Evolutionary conservation across 768 basidiomycete genomes (phyloP).

Genomic region (Panus rudis): DNA sequence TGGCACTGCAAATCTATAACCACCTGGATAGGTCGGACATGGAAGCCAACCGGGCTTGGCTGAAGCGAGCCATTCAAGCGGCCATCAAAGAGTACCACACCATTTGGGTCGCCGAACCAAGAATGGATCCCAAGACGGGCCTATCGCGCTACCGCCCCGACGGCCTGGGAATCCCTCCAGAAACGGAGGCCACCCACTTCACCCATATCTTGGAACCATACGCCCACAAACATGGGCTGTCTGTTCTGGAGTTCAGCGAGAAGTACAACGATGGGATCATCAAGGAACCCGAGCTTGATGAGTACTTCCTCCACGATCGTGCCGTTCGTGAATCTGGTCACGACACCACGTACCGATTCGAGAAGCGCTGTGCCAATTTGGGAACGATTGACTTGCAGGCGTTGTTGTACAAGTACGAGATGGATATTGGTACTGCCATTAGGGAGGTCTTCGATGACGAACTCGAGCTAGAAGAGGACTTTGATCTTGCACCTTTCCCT

Average conservation of each 20-base stretch:
- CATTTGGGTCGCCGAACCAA: slow-evolving; percentile 92
- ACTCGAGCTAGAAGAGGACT: slow-evolving; percentile 89
- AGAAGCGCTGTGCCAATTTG: slow-evolving; percentile 95
- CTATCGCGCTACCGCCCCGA: slow-evolving; percentile 92
- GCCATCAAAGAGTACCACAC: slow-evolving; percentile 99
- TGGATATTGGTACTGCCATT: slow-evolving; percentile 97
- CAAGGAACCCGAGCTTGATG: slow-evolving; percentile 84
- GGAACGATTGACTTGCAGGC: slow-evolving; percentile 95
- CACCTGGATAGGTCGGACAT: slow-evolving; percentile 84
- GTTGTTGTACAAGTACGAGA: slow-evolving; percentile 96
- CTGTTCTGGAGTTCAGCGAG: slow-evolving; percentile 93
- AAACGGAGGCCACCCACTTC: slow-evolving; percentile 98
- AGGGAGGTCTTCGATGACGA: slow-evolving; percentile 91
- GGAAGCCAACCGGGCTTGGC: slow-evolving; percentile 79
- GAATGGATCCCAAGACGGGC: slow-evolving; percentile 91
- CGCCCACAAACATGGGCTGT: slow-evolving; percentile 86
- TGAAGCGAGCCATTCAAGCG: slow-evolving; percentile 92
- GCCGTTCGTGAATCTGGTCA: slow-evolving; percentile 95
- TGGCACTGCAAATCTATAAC: slow-evolving; percentile 97
- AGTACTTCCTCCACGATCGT: slow-evolving; percentile 96
- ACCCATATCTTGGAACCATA: slow-evolving; percentile 96
- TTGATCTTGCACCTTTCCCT: slow-evolving; percentile 87
- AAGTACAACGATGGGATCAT: slow-evolving; percentile 84
- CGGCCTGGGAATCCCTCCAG: slow-evolving; percentile 93
- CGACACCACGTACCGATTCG: slow-evolving; percentile 95